A percentile compares a stretch with the other conserved stretches of the same genome.
Conservation (phyloP, 2,329 filamentous ascomycete genomes). For the Aspergillus brunneoviolaceus region DNA sequence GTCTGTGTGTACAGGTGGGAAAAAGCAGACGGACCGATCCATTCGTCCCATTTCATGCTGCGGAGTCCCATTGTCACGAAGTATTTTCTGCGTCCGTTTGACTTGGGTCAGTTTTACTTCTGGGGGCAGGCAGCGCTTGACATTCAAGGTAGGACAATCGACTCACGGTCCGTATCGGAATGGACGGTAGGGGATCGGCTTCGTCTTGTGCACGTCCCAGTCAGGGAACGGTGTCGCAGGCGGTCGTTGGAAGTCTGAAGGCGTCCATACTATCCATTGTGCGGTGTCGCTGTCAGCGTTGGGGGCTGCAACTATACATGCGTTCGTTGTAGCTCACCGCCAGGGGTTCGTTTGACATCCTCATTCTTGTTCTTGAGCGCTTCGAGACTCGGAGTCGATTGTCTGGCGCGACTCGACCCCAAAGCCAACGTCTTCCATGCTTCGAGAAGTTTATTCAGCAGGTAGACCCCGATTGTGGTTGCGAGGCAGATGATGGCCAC, state of each 20-base stretch:
- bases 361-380: slow-evolving; percentile 31
- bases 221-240: slow-evolving; percentile 61
- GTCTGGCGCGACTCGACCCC: slow-evolving; percentile 12
- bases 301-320: too few species aligned
- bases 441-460: slow-evolving; percentile 19
- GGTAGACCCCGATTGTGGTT: slow-evolving; percentile 34
- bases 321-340: slow-evolving; percentile 40
- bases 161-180: slow-evolving; percentile 69
- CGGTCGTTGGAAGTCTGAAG: slow-evolving; percentile 60
- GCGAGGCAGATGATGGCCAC: slow-evolving; percentile 33
- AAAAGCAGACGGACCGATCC: slow-evolving; percentile 56
- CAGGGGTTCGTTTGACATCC: slow-evolving; percentile 41
- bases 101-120: not conserved
- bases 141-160: not conserved
- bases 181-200: slow-evolving; percentile 73
- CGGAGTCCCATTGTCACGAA: slow-evolving; percentile 75
- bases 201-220: slow-evolving; percentile 68
- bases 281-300: not conserved
- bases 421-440: slow-evolving; percentile 24
- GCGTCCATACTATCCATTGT: slow-evolving; percentile 52
- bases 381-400: slow-evolving; percentile 46
- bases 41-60: slow-evolving; percentile 68
- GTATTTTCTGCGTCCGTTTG: slow-evolving; percentile 53
- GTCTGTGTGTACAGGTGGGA: not conserved
- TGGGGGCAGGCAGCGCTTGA: not conserved